Percentiles rank a stretch among this genome's conserved stretches.
These are phyloP conservation scores for Hymenoscyphus fraxineus DNA, from an alignment of 2,329 filamentous ascomycete genomes.

Conservation along the genomic window DNA sequence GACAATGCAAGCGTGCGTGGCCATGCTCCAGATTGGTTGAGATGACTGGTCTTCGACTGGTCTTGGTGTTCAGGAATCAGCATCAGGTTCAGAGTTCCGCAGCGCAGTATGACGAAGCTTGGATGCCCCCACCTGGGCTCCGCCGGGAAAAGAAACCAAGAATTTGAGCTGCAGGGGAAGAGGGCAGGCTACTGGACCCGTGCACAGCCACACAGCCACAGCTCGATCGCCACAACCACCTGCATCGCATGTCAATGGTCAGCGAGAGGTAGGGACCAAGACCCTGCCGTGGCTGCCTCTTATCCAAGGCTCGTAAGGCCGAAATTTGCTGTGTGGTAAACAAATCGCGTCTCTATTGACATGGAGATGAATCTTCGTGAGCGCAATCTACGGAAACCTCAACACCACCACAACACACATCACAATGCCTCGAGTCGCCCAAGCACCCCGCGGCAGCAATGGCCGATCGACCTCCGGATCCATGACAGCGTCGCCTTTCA, in stretches of 20 bases:
- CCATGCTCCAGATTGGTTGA: not conserved
- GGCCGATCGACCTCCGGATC: slow-evolving; percentile 39
- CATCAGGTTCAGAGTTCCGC: not conserved
- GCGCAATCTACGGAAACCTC: not conserved
- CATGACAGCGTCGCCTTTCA: slow-evolving; percentile 32
- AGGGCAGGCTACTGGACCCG: too few relatives aligned
- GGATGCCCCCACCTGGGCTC: not conserved
- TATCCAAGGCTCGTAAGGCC: not conserved
- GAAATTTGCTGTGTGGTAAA: not conserved
- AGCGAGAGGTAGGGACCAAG: too few relatives aligned
- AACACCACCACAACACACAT: slow-evolving; percentile 9
- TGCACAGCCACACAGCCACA: too few relatives aligned
- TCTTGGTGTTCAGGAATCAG: too few relatives aligned
- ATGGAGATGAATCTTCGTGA: slow-evolving; percentile 10
- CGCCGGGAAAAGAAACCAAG: too few relatives aligned
- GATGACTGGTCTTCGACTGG: not conserved
- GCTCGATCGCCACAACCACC: too few relatives aligned
- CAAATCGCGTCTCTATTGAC: slow-evolving; percentile 5
- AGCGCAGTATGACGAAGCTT: slow-evolving; percentile 10
- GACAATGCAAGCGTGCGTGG: not conserved
- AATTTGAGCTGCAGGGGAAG: not conserved
- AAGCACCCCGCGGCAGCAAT: slow-evolving; percentile 41
- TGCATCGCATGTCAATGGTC: too few relatives aligned
- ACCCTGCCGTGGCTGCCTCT: not conserved
- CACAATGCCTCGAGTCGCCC: slow-evolving; percentile 54